Conservation (phyloP, 495 filamentous ascomycete species). For the Penicillium paradoxum region DNA sequence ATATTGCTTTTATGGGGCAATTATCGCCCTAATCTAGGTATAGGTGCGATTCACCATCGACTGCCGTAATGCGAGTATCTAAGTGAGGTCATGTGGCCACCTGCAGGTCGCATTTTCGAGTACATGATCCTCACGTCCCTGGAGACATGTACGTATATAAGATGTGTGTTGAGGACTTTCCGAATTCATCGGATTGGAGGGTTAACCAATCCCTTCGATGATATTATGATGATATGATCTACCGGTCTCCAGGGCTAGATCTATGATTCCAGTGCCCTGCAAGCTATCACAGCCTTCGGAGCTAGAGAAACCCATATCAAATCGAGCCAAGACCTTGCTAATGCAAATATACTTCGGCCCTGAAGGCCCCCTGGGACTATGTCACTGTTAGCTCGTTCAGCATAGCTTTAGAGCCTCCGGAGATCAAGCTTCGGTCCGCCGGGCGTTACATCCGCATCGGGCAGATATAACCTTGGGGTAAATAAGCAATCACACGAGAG, state of each 20-base stretch:
- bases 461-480: neutral
- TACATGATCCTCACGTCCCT: no score
- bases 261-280: neutral
- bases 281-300: neutral
- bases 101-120: no score
- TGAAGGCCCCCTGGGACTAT: neutral
- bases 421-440: neutral
- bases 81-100: no score
- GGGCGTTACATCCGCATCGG: neutral
- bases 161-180: no score
- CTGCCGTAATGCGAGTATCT: no score
- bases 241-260: neutral
- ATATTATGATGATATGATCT: neutral
- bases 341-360: neutral
- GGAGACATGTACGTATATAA: no score
- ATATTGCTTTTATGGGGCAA: no score
- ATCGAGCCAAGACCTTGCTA: neutral
- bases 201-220: neutral
- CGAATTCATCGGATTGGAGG: neutral
- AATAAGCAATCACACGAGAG: neutral
- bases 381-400: neutral
- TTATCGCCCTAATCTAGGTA: no score
- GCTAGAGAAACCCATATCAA: neutral
- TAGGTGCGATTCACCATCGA: no score
- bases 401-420: neutral